These are phyloP conservation scores for Blastobotrys proliferans DNA, from an alignment of 1,139 yeast species.

Conservation along the genomic window DNA sequence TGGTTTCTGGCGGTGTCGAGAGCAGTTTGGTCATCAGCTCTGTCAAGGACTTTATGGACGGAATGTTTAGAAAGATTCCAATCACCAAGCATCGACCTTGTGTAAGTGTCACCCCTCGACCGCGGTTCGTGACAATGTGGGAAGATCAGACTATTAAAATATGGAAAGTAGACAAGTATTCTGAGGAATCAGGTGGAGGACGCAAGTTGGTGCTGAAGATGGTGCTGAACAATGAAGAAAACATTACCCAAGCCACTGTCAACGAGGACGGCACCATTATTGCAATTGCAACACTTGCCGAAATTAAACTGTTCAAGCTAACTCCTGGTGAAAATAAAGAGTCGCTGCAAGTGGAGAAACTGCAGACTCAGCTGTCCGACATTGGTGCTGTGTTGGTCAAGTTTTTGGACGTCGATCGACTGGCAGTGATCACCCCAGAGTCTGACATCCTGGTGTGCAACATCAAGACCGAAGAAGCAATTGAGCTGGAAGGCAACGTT, in stretches of 20 bases:
- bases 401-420: constrained; percentile 37
- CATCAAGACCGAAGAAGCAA: constrained; percentile 30
- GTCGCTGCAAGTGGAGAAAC: constrained; percentile 11
- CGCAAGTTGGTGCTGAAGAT: constrained; percentile 61
- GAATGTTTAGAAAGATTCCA: constrained; percentile 68
- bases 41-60: constrained; percentile 62
- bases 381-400: constrained; percentile 56
- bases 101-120: constrained; percentile 46
- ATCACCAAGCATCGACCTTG: constrained; percentile 56
- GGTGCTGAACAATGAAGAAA: constrained; percentile 71
- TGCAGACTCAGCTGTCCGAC: constrained; percentile 37
- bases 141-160: constrained; percentile 76
- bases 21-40: constrained; percentile 71
- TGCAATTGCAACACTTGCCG: constrained; percentile 66
- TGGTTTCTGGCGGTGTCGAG: constrained; percentile 90
- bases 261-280: constrained; percentile 63
- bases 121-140: constrained; percentile 66
- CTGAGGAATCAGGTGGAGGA: constrained; percentile 32
- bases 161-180: constrained; percentile 55
- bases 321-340: constrained; percentile 9
- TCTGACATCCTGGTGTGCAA: constrained; percentile 56
- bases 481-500: constrained; percentile 21
- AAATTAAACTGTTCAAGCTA: constrained; percentile 66
- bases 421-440: constrained; percentile 57
- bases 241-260: constrained; percentile 66